phyloP scores from a whole-genome alignment of 139 green algal genomes.

The Micractinium conductrix region DNA sequence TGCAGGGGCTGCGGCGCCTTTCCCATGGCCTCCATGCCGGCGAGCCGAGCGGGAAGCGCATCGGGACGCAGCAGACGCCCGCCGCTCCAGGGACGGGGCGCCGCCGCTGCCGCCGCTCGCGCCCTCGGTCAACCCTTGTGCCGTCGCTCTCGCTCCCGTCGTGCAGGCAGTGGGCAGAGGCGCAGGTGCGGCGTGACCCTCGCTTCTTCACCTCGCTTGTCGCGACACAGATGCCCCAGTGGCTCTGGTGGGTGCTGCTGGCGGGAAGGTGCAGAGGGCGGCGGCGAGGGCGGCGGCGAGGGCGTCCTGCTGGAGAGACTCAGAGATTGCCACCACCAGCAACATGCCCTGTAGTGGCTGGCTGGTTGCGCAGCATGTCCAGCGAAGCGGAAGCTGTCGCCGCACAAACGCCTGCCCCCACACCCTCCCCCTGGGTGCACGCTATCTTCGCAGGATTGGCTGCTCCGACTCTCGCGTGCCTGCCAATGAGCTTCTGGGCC shows the following conservation, averaged over 20 bases:
- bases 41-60: too few species aligned
- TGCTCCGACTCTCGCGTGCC: constrained; percentile 78
- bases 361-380: too few species aligned
- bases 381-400: too few species aligned
- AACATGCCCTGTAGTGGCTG: too few species aligned
- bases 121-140: neutral
- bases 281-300: neutral
- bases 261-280: too few species aligned
- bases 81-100: too few species aligned
- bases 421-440: neutral
- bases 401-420: too few species aligned
- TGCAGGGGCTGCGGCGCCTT: too few species aligned
- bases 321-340: too few species aligned
- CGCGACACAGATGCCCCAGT: constrained; percentile 72
- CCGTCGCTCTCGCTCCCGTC: too few species aligned
- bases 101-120: neutral
- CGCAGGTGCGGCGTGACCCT: constrained; percentile 42
- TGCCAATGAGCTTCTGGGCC: constrained; percentile 75
- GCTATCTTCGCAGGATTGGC: constrained; percentile 63
- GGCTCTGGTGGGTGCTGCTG: constrained; percentile 67
- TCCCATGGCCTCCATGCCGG: too few species aligned
- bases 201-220: constrained; percentile 60
- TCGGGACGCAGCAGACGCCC: too few species aligned
- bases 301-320: neutral
- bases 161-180: constrained; percentile 48